Evolutionary conservation across 139 green algal genomes (phyloP), one percentile per base, ranked within the genome.

Genomic region (Chlamydomonas applanata): DNA sequence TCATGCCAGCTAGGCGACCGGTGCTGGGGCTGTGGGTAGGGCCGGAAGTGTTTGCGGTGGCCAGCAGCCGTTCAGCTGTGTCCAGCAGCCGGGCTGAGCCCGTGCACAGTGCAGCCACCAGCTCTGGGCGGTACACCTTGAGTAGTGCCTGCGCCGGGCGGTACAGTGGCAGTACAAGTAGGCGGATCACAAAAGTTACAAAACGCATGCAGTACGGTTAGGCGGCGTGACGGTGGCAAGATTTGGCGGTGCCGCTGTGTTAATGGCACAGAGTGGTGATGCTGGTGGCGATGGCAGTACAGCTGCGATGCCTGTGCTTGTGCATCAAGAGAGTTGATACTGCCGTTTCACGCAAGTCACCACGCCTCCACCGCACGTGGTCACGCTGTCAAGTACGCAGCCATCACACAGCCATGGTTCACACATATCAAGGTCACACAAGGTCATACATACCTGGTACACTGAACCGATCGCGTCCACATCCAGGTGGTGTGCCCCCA

Each of bases 51-150:
- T 29, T 32, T 69, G 40, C 34, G 7, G 33, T 30, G 16, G 20
- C 29, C 30, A 66, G 32, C 36, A 44, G 40, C n/a, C 52, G 14
- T 4, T 75, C 62, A n/a, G 71, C 9, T 4, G 67, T 71, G 32
- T 89, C 68, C 25, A 93, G 75, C 25, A 91, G 74, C 32, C 27
- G 53, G 0, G 79, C 7, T 33, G 79, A 79, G 4, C 74, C 59
- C 34, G 17, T 32, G 4, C 83, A 77, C 7, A 93, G 60, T 0
- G 85, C 76, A 1, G 65, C 20, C 0, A 91, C 75, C 32, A 90
- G 76, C 22, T 87, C 85, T 4, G 71, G 20, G 4, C 71, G 56
- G 45, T 90, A 90, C 33, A 85, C 73, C 60, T 75, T 80, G 30
- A 93, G 73, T 52, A 93, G 73, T 5, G 72, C 65, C 72, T 73